Evolutionary conservation across 129 eudicot species (phyloP), one percentile per base, ranked within the genome.

Genomic region (Pulicaria dysenterica): DNA sequence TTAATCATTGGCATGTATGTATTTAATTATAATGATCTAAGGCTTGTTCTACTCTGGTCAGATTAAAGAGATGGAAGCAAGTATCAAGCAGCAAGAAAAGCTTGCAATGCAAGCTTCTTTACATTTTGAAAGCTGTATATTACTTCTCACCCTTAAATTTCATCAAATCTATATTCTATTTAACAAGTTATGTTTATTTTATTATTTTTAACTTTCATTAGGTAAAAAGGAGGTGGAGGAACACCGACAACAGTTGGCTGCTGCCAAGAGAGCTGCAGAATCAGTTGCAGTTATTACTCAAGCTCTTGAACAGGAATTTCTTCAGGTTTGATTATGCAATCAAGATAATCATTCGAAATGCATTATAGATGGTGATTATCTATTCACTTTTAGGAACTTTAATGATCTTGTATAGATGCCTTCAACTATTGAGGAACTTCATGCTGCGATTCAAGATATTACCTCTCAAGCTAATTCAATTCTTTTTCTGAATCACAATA

Each of bases 21-120:
- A 41, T 7, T 55, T 15, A 44, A 2, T 64, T 8, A 24, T 37
- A 46, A 67, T 76, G 24, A 46, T 15, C 43, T 68, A 9, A 57
- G 67, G 43, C 55, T 70, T 19, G 50, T 60, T 58, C 13, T 49
- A 8, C 62, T 17, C 37, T 47, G 43, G 81, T 56, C 76, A 93
- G 99, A 83, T 90, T 50, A 88, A 84, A 78, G 99, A 90, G 67
- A 80, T 86, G 91, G 97, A 94, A 84, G 67, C 80, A 15, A 70
- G 69, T 82, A 73, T 76, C 9, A 94, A 90, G 77, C 88, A 90
- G 61, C 96, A 94, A 75, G 96, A 90, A 45, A 90, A 81, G 77
- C 72, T 83, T 74, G 94, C 96, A 8, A 2, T 79, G 79, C 93
- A 90, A 84, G 96, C 96, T 71, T 73, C 93, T 24, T 55, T 72